Conservation (phyloP, 345 rosid genomes). For the Eucalyptus erythrocorys region DNA sequence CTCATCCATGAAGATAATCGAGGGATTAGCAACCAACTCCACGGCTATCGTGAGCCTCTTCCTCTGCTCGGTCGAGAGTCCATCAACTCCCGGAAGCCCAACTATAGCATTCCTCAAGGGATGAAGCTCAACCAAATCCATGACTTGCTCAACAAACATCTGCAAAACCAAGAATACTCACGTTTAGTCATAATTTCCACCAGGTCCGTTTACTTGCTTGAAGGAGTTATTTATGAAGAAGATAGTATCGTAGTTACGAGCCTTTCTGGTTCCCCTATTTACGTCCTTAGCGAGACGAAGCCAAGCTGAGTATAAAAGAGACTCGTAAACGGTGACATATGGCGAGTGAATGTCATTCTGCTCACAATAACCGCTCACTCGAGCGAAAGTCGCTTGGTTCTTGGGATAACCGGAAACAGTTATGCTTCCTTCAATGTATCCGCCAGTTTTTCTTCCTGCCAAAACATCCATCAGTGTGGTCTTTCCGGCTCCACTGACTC, state of each 20-base stretch:
- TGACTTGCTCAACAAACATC: slow-evolving; percentile 18
- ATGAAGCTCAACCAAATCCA: slow-evolving; percentile 13
- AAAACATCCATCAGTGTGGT: slow-evolving; percentile 42
- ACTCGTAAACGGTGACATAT: slow-evolving; percentile 9
- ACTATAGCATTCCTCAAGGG: slow-evolving; percentile 9
- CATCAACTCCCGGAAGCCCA: slow-evolving; percentile 16
- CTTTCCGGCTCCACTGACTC: slow-evolving; percentile 45
- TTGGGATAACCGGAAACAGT: slow-evolving; percentile 30
- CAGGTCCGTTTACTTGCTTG: not conserved
- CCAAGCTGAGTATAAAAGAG: slow-evolving; percentile 14
- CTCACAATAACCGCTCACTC: slow-evolving; percentile 12
- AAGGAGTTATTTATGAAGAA: not conserved
- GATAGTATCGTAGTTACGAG: not conserved
- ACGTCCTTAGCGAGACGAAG: slow-evolving; percentile 8
- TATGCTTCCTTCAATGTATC: slow-evolving; percentile 27
- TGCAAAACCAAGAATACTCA: not conserved
- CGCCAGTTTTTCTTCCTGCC: slow-evolving; percentile 38
- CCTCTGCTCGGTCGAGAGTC: slow-evolving; percentile 13
- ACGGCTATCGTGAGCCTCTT: slow-evolving; percentile 14
- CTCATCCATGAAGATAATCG: slow-evolving; percentile 14
- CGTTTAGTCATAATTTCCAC: not conserved
- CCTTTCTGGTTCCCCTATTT: slow-evolving; percentile 1
- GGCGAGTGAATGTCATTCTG: slow-evolving; percentile 15
- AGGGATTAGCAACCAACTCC: slow-evolving; percentile 14
- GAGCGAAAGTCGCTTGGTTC: slow-evolving; percentile 23